Base-by-base conservation (phyloP, 192 early-diverging fungal species). In the Coemansia sp. region DNA sequence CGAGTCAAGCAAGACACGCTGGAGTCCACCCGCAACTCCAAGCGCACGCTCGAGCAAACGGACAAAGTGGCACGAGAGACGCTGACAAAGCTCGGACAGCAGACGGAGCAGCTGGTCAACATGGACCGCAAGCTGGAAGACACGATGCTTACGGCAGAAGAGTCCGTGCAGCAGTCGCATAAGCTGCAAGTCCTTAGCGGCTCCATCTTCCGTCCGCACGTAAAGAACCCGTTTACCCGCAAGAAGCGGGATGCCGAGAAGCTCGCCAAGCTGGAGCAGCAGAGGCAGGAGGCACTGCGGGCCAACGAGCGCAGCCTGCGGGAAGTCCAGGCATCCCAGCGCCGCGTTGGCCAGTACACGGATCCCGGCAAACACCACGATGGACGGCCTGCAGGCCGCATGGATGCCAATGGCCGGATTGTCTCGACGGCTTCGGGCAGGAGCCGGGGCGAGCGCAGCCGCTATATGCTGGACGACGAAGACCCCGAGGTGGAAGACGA, bases 391-490 rank as follows among this genome's bases (percentile, higher is more conserved):
- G 44, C 44, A 3, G 76, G 76, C 16, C 54, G 46, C 47, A 72
- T 72, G 65, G 51, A 59, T 49, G 76, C 67, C 39, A 71, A 69
- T 44, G 77, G 81, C 49, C 66, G 79, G 18, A 72, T 84, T 34
- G 67, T 76, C 9, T 46, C 53, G 45, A 41, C 51, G 26, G 23
- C 23, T 26, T 37, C 30, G n/a, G 16, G 69, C 11, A 58, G 64
- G 15, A 47, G 55, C 15, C 44, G 26, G 69, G 45, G 71, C 4
- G 82, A 86, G 53, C 81, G 86, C 53, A 67, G 71, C 6, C 69
- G 79, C 38, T 86, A 88, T 60, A 82, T 75, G 36, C 83, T 88
- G 46, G 88, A 90, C 44, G 85, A 80, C 34, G 87, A 88, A 57
- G 88, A 90, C 64, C 75, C 85, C 51, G 66, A 53, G 10, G 32